A percentile compares a stretch with the other conserved stretches of the same genome.
Evolutionary conservation across 2,329 filamentous ascomycete species (phyloP).

Genomic region (Hypoxylon sp.): DNA sequence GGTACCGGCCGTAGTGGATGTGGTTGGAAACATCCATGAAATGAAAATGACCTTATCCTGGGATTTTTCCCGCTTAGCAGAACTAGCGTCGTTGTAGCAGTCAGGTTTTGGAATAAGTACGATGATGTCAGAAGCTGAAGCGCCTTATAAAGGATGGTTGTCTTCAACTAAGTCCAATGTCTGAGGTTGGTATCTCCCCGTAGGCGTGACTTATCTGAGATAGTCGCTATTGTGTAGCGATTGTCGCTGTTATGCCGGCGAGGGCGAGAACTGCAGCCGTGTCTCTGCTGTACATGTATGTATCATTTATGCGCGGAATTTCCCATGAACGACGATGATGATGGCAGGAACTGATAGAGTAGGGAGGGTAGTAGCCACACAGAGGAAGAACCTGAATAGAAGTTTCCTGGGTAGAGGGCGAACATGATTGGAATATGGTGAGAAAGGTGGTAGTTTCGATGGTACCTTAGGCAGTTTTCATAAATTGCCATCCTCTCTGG

Average conservation of each 20-base stretch:
- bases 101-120: constrained; percentile 41
- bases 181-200: constrained; percentile 6
- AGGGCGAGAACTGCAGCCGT: constrained; percentile 20
- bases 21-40: constrained; percentile 39
- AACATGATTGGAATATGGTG: constrained; percentile 49
- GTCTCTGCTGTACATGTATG: constrained; percentile 28
- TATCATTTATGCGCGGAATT: constrained; percentile 34
- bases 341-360: constrained; percentile 33
- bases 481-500: constrained; percentile 51
- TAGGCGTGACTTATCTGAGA: neutral
- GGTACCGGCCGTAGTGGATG: constrained; percentile 51
- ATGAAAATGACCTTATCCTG: constrained; percentile 38
- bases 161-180: constrained; percentile 19
- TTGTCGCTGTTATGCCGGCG: constrained; percentile 16
- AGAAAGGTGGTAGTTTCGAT: constrained; percentile 50
- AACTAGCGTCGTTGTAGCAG: constrained; percentile 41
- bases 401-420: constrained; percentile 41
- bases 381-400: constrained; percentile 34
- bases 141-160: constrained; percentile 13
- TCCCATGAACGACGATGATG: constrained; percentile 34
- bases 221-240: constrained; percentile 7
- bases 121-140: constrained; percentile 47
- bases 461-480: constrained; percentile 50
- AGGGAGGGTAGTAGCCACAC: constrained; percentile 31
- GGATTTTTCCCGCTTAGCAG: constrained; percentile 35